Conservation (phyloP, 2,329 filamentous ascomycete genomes). For the Aspergillus sp. region DNA sequence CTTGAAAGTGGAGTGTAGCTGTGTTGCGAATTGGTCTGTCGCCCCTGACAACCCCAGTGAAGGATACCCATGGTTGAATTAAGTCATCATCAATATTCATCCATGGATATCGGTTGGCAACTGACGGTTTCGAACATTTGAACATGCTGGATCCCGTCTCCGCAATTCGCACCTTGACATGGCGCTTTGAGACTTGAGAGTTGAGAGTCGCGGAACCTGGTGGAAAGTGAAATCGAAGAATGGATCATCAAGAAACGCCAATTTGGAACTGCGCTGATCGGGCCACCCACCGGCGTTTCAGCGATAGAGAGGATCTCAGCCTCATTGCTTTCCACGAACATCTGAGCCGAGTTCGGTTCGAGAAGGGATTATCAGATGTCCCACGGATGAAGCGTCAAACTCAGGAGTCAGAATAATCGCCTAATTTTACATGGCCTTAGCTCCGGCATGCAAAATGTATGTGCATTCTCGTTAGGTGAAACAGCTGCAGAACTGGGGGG, state of each 20-base stretch:
- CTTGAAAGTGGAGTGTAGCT: not conserved
- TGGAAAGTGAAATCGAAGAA: not conserved
- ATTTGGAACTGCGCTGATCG: not conserved
- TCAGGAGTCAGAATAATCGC: not conserved
- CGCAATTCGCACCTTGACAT: not conserved
- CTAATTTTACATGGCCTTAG: no score
- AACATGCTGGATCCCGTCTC: not conserved
- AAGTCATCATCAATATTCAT: not conserved
- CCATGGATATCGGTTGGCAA: not conserved
- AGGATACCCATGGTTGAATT: not conserved
- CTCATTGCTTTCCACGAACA: not conserved
- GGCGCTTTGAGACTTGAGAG: no score
- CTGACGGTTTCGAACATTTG: not conserved
- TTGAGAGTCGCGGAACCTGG: not conserved
- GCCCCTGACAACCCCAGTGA: not conserved
- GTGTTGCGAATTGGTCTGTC: not conserved
- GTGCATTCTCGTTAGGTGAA: no score
- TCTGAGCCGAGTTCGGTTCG: not conserved
- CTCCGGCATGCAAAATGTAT: no score
- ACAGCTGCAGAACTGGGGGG: no score
- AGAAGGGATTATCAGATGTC: not conserved
- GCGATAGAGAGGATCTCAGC: not conserved
- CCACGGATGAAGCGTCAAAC: not conserved
- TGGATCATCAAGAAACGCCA: not conserved
- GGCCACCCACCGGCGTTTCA: not conserved